phyloP scores from a whole-genome alignment of 768 basidiomycete genomes.

The Hortiboletus campestris region DNA sequence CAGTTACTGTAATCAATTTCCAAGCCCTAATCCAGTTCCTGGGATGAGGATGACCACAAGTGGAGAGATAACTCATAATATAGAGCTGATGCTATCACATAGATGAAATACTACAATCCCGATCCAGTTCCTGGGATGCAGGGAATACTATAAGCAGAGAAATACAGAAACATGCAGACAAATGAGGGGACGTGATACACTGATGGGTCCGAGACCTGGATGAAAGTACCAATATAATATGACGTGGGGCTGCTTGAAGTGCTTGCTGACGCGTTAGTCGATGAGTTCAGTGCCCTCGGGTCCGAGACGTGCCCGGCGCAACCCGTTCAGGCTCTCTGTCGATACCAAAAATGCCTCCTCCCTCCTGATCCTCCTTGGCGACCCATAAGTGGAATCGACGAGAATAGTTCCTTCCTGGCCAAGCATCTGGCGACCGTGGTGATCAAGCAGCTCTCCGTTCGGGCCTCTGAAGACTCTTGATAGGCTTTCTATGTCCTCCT shows the following conservation, averaged over 20 bases:
- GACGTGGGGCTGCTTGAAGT: no score
- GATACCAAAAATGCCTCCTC: neutral
- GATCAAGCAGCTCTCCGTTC: conserved; percentile 20
- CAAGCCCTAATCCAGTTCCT: no score
- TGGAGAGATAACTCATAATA: no score
- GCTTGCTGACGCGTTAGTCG: neutral
- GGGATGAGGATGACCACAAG: no score
- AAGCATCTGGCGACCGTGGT: conserved; percentile 15
- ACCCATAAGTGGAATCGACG: conserved; percentile 1
- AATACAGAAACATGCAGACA: neutral
- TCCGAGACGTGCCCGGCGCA: conserved; percentile 14
- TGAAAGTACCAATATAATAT: neutral
- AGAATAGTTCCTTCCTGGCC: conserved; percentile 25
- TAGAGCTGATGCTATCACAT: no score
- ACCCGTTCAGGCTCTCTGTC: neutral
- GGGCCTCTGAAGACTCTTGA: conserved; percentile 15
- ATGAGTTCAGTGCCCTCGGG: conserved; percentile 26
- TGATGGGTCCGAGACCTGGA: neutral
- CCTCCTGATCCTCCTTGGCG: conserved; percentile 1
- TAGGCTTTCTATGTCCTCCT: neutral
- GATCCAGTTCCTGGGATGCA: conserved; percentile 25
- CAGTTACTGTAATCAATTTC: no score
- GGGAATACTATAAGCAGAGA: neutral
- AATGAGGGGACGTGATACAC: neutral
- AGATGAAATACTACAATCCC: neutral